Evolutionary conservation across 768 basidiomycete genomes (phyloP).

Genomic region (Cubamyces sp.): DNA sequence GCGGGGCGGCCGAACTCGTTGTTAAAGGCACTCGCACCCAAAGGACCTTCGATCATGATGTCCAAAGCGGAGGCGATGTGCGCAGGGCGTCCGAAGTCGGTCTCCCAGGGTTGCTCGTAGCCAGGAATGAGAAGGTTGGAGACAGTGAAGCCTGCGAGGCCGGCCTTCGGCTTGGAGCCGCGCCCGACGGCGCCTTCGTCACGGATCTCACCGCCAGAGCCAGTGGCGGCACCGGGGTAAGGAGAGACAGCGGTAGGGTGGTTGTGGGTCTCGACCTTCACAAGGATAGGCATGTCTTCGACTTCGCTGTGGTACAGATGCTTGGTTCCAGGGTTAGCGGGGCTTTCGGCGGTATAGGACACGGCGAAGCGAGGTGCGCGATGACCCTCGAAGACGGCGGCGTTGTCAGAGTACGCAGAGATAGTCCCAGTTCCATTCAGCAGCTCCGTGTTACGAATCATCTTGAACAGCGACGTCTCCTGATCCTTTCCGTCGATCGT

Average conservation of each 20-base stretch:
- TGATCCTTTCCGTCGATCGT: slow-evolving; percentile 72
- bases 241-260: slow-evolving; percentile 99
- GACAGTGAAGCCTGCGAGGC: slow-evolving; percentile 89
- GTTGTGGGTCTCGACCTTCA: slow-evolving; percentile 99
- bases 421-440: slow-evolving; percentile 77
- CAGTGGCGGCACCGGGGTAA: slow-evolving; percentile 97
- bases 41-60: slow-evolving; percentile 96
- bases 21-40: slow-evolving; percentile 96
- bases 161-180: slow-evolving; percentile 96
- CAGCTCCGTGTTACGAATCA: slow-evolving; percentile 96
- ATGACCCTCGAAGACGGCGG: slow-evolving; percentile 88
- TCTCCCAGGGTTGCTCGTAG: slow-evolving; percentile 94
- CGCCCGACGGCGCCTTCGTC: slow-evolving; percentile 97
- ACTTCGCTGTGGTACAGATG: slow-evolving; percentile 56
- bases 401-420: slow-evolving; percentile 98
- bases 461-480: slow-evolving; percentile 84
- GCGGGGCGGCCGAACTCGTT: slow-evolving; percentile 98
- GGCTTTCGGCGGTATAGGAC: slow-evolving; percentile 31
- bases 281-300: slow-evolving; percentile 85
- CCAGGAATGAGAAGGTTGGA: slow-evolving; percentile 94
- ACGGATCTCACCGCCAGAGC: slow-evolving; percentile 97
- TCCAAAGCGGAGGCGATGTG: slow-evolving; percentile 94
- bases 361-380: slow-evolving; percentile 75
- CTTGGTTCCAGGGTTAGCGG: slow-evolving; percentile 25
- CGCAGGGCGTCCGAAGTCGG: slow-evolving; percentile 84